phyloP scores from a whole-genome alignment of 176 grass and related monocot genomes.

The Hordeum marinum region DNA sequence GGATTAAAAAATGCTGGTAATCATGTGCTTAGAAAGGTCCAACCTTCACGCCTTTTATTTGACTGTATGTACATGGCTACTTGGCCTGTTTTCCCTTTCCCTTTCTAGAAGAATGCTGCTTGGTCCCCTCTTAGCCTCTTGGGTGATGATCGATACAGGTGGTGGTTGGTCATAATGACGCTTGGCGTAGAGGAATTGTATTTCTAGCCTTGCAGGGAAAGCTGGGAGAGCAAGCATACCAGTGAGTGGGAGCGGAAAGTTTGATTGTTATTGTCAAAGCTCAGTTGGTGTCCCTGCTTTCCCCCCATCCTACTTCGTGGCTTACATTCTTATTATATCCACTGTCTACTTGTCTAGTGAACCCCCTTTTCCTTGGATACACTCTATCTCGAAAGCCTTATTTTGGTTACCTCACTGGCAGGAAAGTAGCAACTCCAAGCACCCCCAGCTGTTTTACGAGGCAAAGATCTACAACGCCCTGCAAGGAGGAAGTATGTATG shows the following conservation, averaged over 20 bases:
- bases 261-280: constrained; percentile 1
- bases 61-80: background rate
- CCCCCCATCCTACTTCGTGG: background rate
- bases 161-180: constrained; percentile 23
- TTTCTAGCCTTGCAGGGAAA: background rate
- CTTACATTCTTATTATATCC: background rate
- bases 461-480: constrained; percentile 69
- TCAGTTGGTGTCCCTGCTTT: background rate
- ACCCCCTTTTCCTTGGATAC: background rate
- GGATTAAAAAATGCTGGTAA: background rate
- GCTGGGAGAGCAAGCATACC: background rate
- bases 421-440: constrained; percentile 63
- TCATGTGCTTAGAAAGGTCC: background rate
- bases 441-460: constrained; percentile 76
- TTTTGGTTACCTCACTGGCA: constrained; percentile 12
- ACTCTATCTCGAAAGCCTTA: background rate
- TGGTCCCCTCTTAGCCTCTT: background rate
- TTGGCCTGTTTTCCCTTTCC: background rate
- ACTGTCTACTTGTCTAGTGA: background rate
- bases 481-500: constrained; percentile 65
- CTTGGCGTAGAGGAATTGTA: background rate
- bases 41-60: background rate
- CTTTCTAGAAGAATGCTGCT: background rate
- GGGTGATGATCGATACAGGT: background rate
- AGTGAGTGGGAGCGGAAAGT: background rate